phyloP scores from a whole-genome alignment of 1,284 basidiomycete genomes.

The Leccinum fuscescens region DNA sequence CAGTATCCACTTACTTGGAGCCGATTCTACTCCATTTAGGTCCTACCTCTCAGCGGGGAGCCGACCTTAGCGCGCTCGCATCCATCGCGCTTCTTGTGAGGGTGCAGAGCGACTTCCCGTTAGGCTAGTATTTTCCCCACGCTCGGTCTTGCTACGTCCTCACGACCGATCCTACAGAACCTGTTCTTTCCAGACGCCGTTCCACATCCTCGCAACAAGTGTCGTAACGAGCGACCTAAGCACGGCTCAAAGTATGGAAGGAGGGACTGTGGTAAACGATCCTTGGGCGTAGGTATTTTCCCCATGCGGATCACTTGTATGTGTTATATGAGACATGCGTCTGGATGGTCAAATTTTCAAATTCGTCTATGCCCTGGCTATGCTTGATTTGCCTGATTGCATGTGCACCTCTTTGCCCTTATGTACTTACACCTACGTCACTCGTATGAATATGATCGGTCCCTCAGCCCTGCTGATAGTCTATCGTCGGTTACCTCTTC shows the following conservation, averaged over 20 bases:
- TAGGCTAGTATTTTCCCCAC: constrained; percentile 37
- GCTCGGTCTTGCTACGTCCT: not conserved
- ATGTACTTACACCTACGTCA: constrained; percentile 1
- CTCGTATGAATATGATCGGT: not conserved
- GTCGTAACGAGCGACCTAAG: constrained; percentile 68
- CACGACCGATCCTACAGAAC: constrained; percentile 25
- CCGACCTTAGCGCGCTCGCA: constrained; percentile 65
- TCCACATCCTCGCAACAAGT: constrained; percentile 64
- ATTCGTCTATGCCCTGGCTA: constrained; percentile 1
- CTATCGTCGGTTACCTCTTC: not conserved
- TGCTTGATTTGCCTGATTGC: constrained; percentile 1
- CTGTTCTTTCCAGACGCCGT: constrained; percentile 48
- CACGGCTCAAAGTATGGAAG: constrained; percentile 62
- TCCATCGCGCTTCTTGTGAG: constrained; percentile 76
- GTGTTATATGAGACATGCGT: constrained; percentile 18
- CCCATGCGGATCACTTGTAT: constrained; percentile 11
- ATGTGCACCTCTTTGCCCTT: not conserved
- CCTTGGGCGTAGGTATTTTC: constrained; percentile 18
- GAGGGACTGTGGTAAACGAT: constrained; percentile 31
- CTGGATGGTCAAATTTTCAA: constrained; percentile 9
- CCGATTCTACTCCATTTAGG: constrained; percentile 22
- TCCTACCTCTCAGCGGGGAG: constrained; percentile 56
- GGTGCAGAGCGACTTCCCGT: constrained; percentile 54
- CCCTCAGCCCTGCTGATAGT: not conserved
- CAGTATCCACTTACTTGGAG: constrained; percentile 12